Evolutionary conservation across 2,329 filamentous ascomycete species (phyloP).

Genomic region (Cladorrhinum sp.): DNA sequence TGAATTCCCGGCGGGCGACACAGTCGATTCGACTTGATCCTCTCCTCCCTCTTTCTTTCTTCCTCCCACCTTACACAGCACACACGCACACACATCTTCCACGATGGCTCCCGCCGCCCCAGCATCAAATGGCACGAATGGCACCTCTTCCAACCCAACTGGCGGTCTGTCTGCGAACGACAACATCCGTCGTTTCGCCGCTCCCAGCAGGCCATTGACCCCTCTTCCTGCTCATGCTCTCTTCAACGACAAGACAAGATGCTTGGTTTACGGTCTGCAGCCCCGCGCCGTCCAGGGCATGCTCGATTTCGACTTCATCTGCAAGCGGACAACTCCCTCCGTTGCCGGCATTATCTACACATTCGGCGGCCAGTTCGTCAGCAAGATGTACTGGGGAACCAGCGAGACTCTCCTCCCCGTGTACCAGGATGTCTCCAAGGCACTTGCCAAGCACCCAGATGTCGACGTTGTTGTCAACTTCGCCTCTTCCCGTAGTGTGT

Average conservation of each 20-base stretch:
- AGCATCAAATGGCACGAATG: slow-evolving; percentile 44
- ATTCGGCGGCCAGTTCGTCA: slow-evolving; percentile 99
- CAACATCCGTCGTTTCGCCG: slow-evolving; percentile 95
- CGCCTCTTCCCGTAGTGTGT: slow-evolving; percentile 96
- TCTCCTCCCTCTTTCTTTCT: neutral
- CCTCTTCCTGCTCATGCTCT: slow-evolving; percentile 84
- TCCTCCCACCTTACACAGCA: slow-evolving; percentile 9
- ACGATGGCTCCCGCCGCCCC: slow-evolving; percentile 55
- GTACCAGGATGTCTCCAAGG: slow-evolving; percentile 92
- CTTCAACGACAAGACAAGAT: slow-evolving; percentile 99
- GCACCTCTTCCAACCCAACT: slow-evolving; percentile 33
- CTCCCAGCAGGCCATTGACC: slow-evolving; percentile 87
- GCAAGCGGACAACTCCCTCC: slow-evolving; percentile 94
- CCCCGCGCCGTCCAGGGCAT: slow-evolving; percentile 87
- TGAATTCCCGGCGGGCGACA: neutral
- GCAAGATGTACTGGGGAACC: slow-evolving; percentile 99
- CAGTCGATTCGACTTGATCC: neutral
- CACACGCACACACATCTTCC: slow-evolving; percentile 23
- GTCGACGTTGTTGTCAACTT: slow-evolving; percentile 99
- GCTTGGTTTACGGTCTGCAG: slow-evolving; percentile 99
- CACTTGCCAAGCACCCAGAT: slow-evolving; percentile 92
- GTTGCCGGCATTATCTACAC: slow-evolving; percentile 99
- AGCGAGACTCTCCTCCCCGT: slow-evolving; percentile 98
- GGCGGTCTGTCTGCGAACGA: slow-evolving; percentile 78
- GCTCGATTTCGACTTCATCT: slow-evolving; percentile 99